Base-by-base conservation (phyloP, 73 alveolate genomes). In the Tetrahymena thermophila region DNA sequence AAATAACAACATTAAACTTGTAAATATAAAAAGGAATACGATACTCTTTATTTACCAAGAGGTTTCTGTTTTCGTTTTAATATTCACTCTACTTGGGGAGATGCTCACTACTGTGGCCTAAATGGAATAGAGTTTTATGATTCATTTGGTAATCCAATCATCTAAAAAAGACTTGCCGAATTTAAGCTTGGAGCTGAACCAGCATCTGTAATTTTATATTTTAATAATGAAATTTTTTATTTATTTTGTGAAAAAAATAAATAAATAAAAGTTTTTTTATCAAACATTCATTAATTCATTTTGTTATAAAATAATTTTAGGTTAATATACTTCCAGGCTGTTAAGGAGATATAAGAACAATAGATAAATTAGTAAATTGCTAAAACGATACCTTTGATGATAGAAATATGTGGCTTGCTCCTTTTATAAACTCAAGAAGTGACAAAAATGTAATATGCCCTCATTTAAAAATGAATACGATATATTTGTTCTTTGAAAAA, bases 381-480 rank as follows among this genome's bases (percentile, higher is more conserved):
- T 89, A 85, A 4, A 98, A 98, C 85, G 93, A 95, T n/a, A 97
- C 99, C 1, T 44, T 43, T 17, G 98, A 97, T 93, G 99, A 98
- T 37, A 84, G 94, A 55, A 97, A 97, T 85, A 97, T 97, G 99
- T 98, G 99, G 99, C 97, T 98, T 34, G 98, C 99, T 11, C 99
- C 99, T 13, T 98, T 97, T 89, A 95, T 94, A 25, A 97, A 97
- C 94, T 94, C 98, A 15, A 93, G 97, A 42, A 85, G 94, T 71
- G 96, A 93, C 85, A 97, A 93, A 71, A 71, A 71, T 71, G 40
- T 71, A 28, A 71, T 71, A 96, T 96, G 95, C 71, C 96, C 34
- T 97, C 97, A 95, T 94, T 94, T 56, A 85, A 93, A 58, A 94
- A 97, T 93, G 44, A 97, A 94, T 71, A 96, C 96, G 50, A 96